Conservation (phyloP, 352 stramenopile genomes). For the Phytophthora cactorum region DNA sequence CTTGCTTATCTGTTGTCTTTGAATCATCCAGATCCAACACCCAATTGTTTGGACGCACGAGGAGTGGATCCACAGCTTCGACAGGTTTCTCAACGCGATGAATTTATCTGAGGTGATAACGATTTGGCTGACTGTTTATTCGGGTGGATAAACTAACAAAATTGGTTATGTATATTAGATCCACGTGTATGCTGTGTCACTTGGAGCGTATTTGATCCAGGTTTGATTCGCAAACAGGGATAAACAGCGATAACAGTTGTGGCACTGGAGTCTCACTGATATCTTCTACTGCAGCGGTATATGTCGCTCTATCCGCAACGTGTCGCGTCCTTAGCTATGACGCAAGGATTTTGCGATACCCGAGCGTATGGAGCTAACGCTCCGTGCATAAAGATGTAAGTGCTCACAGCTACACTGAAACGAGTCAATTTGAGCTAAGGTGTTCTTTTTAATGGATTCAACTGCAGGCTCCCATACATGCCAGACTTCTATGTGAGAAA, state of each 20-base stretch:
- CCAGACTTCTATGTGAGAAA: constrained; percentile 81
- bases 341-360: constrained; percentile 71
- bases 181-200: constrained; percentile 73
- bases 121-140: background rate
- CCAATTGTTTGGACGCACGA: constrained; percentile 80
- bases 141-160: constrained; percentile 1
- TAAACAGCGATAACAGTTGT: background rate
- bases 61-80: constrained; percentile 86
- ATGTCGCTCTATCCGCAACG: constrained; percentile 62
- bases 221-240: constrained; percentile 22
- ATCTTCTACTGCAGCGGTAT: constrained; percentile 49
- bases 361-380: constrained; percentile 47
- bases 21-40: constrained; percentile 53
- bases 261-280: background rate
- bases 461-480: constrained; percentile 61
- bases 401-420: background rate
- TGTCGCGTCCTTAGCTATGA: constrained; percentile 65
- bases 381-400: constrained; percentile 64
- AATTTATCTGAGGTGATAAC: constrained; percentile 44
- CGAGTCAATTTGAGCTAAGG: background rate
- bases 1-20: background rate
- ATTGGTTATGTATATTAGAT: constrained; percentile 30
- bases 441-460: background rate
- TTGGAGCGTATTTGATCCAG: constrained; percentile 77
- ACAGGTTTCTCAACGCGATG: constrained; percentile 76